Conservation (phyloP, 108 stramenopile species). For the Pseudonitzschia delicatissima region DNA sequence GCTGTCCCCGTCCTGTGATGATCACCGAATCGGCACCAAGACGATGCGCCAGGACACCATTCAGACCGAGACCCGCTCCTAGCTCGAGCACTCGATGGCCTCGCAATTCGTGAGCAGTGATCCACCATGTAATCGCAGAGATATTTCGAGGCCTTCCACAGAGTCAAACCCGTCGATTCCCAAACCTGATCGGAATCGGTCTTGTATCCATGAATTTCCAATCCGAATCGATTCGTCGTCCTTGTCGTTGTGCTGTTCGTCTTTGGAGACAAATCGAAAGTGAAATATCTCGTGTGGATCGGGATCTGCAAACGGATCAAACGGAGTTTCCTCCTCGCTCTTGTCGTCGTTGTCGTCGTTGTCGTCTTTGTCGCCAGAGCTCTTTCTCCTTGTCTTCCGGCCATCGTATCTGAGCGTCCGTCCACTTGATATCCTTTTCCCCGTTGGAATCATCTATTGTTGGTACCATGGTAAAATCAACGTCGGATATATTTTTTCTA, state of each 20-base stretch:
- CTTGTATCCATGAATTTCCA: slow-evolving; percentile 56
- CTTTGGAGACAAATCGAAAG: background rate
- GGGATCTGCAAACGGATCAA: slow-evolving; percentile 6
- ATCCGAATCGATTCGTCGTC: slow-evolving; percentile 16
- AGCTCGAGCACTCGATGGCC: slow-evolving; percentile 22
- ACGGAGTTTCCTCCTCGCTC: slow-evolving; percentile 8
- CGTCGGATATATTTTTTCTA: background rate
- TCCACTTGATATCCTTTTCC: slow-evolving; percentile 15
- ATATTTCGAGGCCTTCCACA: slow-evolving; percentile 70
- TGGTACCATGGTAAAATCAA: background rate
- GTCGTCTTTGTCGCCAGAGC: slow-evolving; percentile 5
- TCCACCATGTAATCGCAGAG: slow-evolving; percentile 62
- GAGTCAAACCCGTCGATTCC: slow-evolving; percentile 75
- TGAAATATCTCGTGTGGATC: slow-evolving; percentile 21
- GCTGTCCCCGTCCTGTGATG: slow-evolving; percentile 63
- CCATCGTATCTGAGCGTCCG: slow-evolving; percentile 32
- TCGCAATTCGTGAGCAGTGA: slow-evolving; percentile 18
- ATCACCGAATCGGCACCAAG: slow-evolving; percentile 25
- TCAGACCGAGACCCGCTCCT: slow-evolving; percentile 44
- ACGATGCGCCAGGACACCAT: slow-evolving; percentile 49
- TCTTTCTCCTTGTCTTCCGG: slow-evolving; percentile 2
- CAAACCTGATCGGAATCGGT: slow-evolving; percentile 52
- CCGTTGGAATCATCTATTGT: background rate
- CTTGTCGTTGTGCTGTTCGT: background rate
- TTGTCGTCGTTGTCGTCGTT: slow-evolving; percentile 15